Conservation (phyloP, 1,284 basidiomycete genomes). For the Pseudozyma hubeiensis region DNA sequence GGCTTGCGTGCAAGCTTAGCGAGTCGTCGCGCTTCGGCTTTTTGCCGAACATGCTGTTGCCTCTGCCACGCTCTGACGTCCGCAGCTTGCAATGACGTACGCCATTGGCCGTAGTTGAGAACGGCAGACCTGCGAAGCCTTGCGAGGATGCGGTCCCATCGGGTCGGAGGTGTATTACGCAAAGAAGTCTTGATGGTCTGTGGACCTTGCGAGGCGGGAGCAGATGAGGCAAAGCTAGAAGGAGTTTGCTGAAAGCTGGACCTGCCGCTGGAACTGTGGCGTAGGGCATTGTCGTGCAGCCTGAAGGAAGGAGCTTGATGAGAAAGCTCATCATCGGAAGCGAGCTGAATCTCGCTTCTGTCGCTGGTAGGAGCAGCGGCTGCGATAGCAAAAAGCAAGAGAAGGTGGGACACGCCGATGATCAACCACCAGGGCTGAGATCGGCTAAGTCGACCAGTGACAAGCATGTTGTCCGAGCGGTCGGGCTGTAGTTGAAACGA, state of each 20-base stretch:
- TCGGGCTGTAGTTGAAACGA: not conserved
- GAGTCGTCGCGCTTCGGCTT: not conserved
- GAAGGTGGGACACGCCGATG: constrained; percentile 13
- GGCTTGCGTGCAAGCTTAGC: not conserved
- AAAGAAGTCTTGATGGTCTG: not conserved
- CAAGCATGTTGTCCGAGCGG: constrained; percentile 14
- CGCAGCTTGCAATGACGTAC: not conserved
- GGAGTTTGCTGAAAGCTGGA: not conserved
- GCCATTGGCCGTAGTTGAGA: not conserved
- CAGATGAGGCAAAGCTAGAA: not conserved
- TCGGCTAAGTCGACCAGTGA: constrained; percentile 10
- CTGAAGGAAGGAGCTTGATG: not conserved
- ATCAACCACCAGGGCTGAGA: constrained; percentile 33
- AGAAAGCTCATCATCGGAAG: not conserved
- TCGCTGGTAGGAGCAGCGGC: constrained; percentile 4
- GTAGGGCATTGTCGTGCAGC: not conserved
- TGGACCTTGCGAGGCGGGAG: not conserved
- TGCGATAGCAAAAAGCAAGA: constrained; percentile 11
- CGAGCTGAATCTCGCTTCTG: not conserved
- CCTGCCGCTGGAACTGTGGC: not conserved
- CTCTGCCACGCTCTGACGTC: not conserved
- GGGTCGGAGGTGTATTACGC: not conserved
- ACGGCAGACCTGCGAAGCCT: not conserved
- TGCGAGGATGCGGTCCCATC: not conserved
- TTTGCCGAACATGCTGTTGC: not conserved